Evolutionary conservation across 1,284 basidiomycete genomes (phyloP).

Genomic region (Phellopilus nigrolimitatus): DNA sequence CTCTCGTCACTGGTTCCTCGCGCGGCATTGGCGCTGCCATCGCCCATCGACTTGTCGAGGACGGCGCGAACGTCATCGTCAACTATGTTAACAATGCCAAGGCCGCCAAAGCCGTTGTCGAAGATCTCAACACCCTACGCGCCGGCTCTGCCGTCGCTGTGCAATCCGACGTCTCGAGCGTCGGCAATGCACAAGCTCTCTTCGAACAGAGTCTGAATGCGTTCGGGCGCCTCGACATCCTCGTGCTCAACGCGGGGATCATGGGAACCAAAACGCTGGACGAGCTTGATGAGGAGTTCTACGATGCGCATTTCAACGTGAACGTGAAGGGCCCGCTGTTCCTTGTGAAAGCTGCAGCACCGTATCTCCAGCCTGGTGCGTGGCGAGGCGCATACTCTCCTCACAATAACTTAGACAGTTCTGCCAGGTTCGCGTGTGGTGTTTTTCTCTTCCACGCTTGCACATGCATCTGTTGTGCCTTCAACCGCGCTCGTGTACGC

Average conservation of each 20-base stretch:
- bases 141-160: constrained; percentile 47
- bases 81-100: constrained; percentile 43
- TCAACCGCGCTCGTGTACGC: constrained; percentile 48
- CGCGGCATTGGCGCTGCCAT: constrained; percentile 53
- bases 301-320: constrained; percentile 43
- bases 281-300: constrained; percentile 46
- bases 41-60: constrained; percentile 44
- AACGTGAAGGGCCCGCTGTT: constrained; percentile 59
- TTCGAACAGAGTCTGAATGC: constrained; percentile 40
- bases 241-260: constrained; percentile 51
- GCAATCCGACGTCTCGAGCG: constrained; percentile 41
- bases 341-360: constrained; percentile 43
- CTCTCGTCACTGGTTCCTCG: constrained; percentile 56
- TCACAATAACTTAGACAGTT: neutral
- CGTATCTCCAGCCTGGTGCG: constrained; percentile 41
- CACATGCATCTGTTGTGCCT: constrained; percentile 37
- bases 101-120: constrained; percentile 43
- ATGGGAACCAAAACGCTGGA: constrained; percentile 43
- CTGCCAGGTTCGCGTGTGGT: constrained; percentile 46
- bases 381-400: neutral
- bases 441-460: constrained; percentile 51
- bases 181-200: constrained; percentile 13
- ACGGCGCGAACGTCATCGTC: constrained; percentile 55
- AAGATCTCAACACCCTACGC: constrained; percentile 37
- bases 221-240: constrained; percentile 50